Evolutionary conservation across 2,329 filamentous ascomycete genomes (phyloP).

Genomic region (Ophiocordyceps camponoti-saundersi): DNA sequence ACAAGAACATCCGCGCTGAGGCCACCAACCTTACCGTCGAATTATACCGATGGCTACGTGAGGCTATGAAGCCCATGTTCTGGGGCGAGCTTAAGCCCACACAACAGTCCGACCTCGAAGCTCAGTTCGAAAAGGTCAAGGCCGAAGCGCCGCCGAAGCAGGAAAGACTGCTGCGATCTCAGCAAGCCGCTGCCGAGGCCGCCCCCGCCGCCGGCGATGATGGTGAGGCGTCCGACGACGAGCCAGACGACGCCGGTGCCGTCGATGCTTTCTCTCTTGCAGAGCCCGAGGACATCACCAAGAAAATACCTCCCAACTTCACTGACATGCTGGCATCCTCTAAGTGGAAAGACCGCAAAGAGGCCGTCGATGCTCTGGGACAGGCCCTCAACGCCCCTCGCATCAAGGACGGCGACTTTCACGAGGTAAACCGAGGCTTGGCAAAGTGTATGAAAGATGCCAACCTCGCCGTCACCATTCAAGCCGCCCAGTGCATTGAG

Average conservation of each 20-base stretch:
- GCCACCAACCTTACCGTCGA: constrained; percentile 84
- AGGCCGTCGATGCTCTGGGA: constrained; percentile 71
- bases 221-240: constrained; percentile 39
- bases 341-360: constrained; percentile 98
- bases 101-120: constrained; percentile 85
- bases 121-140: constrained; percentile 86
- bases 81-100: constrained; percentile 92
- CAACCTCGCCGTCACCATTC: constrained; percentile 84
- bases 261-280: constrained; percentile 69
- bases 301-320: constrained; percentile 69
- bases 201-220: constrained; percentile 43
- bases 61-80: constrained; percentile 96
- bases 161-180: constrained; percentile 71
- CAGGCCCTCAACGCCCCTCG: constrained; percentile 64
- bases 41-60: constrained; percentile 89
- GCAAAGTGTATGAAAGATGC: constrained; percentile 99
- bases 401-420: constrained; percentile 82
- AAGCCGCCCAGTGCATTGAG: constrained; percentile 87
- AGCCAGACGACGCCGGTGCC: constrained; percentile 35
- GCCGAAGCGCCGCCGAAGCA: constrained; percentile 77
- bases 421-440: constrained; percentile 65
- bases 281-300: constrained; percentile 72
- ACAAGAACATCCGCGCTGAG: constrained; percentile 94
- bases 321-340: constrained; percentile 70
- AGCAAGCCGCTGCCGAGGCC: constrained; percentile 69